phyloP scores from a whole-genome alignment of 306 rosid genomes.

The Mucuna pruriens region DNA sequence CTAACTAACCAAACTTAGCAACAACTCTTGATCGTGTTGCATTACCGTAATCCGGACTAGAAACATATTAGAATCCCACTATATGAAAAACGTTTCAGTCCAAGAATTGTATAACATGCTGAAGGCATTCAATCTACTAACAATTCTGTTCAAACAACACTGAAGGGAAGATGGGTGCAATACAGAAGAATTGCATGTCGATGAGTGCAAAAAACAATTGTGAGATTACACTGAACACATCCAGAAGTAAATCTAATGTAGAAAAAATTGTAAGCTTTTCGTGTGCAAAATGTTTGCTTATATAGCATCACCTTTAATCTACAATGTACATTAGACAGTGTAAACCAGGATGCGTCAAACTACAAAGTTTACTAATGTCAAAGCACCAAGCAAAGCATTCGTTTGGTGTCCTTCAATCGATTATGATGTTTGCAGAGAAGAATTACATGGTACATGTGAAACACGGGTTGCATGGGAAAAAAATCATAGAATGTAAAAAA shows the following conservation, averaged over 20 bases:
- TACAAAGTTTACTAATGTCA: not conserved
- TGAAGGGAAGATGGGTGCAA: not conserved
- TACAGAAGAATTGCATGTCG: not conserved
- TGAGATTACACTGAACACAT: not conserved
- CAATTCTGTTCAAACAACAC: not conserved
- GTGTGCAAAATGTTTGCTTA: not conserved
- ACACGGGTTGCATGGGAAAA: constrained; percentile 14
- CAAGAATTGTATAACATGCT: not conserved
- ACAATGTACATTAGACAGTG: not conserved
- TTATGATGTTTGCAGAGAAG: not conserved
- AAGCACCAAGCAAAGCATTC: constrained; percentile 6
- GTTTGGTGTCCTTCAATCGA: constrained; percentile 17
- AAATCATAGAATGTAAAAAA: constrained; percentile 10
- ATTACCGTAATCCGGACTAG: not conserved
- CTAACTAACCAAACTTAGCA: constrained; percentile 18
- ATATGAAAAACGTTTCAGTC: constrained; percentile 12
- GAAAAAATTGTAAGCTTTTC: not conserved
- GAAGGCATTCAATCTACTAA: constrained; percentile 2
- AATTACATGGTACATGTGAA: not conserved
- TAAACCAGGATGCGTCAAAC: constrained; percentile 20
- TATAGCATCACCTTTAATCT: constrained; percentile 25
- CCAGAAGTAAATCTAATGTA: not conserved
- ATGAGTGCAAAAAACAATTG: not conserved
- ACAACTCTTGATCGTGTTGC: not conserved
- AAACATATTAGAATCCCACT: not conserved